Evolutionary conservation across 2,329 filamentous ascomycete species (phyloP).

Genomic region (Exophiala aquamarina): DNA sequence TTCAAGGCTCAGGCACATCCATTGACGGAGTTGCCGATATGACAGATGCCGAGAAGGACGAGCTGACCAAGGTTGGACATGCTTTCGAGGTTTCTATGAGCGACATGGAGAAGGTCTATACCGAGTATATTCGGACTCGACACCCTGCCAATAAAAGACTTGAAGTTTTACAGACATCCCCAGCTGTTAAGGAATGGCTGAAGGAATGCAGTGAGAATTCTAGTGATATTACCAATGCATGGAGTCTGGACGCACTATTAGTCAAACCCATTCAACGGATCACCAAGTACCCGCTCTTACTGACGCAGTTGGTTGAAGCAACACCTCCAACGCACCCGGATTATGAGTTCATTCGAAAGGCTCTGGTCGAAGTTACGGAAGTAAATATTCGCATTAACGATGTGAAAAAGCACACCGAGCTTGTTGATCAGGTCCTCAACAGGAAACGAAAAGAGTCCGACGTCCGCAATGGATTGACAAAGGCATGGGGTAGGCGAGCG

Average conservation of each 20-base stretch:
- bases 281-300: constrained; percentile 86
- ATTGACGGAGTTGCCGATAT: constrained; percentile 34
- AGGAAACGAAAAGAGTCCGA: constrained; percentile 87
- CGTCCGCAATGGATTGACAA: constrained; percentile 77
- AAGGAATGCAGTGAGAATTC: constrained; percentile 91
- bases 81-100: constrained; percentile 57
- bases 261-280: constrained; percentile 96
- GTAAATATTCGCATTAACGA: constrained; percentile 78
- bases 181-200: constrained; percentile 75
- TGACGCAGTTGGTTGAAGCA: constrained; percentile 74
- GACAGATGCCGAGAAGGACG: constrained; percentile 57
- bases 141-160: constrained; percentile 64
- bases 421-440: constrained; percentile 82
- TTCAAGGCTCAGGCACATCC: constrained; percentile 45
- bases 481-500: constrained; percentile 84
- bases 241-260: constrained; percentile 92
- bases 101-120: constrained; percentile 65
- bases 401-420: constrained; percentile 89
- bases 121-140: constrained; percentile 65
- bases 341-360: constrained; percentile 65
- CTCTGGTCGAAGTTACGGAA: constrained; percentile 67
- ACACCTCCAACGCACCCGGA: constrained; percentile 86
- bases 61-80: constrained; percentile 58
- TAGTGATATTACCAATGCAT: constrained; percentile 86
- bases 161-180: constrained; percentile 53